These are phyloP conservation scores for Zizania latifolia DNA, from an alignment of 176 grass and related monocot species.

Conservation along the genomic window DNA sequence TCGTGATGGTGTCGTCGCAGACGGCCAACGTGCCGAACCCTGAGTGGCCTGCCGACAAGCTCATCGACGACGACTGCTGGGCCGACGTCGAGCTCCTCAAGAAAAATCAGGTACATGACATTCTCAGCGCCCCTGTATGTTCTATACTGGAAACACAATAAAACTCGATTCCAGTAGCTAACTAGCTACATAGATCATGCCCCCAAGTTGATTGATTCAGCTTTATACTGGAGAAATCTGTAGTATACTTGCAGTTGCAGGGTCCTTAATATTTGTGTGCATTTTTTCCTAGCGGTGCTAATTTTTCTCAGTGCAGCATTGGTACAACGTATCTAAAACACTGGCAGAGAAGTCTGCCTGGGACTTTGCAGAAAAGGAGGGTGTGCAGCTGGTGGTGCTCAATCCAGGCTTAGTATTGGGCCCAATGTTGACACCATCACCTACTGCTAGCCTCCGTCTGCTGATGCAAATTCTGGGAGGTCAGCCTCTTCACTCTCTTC, in stretches of 20 bases:
- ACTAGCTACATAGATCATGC: neutral
- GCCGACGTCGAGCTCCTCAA: conserved; percentile 46
- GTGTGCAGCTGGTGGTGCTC: conserved; percentile 40
- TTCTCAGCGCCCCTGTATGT: neutral
- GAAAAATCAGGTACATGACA: conserved; percentile 30
- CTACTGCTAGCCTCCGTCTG: neutral
- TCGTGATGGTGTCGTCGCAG: conserved; percentile 47
- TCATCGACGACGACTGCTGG: conserved; percentile 48
- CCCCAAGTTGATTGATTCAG: neutral
- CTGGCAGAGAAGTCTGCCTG: conserved; percentile 56
- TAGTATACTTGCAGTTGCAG: neutral
- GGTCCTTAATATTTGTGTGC: neutral
- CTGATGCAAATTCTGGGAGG: conserved; percentile 30
- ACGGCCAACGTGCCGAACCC: conserved; percentile 32
- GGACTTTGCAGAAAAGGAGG: conserved; percentile 39
- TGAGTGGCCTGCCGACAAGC: conserved; percentile 44
- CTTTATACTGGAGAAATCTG: neutral
- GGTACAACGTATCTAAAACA: conserved; percentile 59
- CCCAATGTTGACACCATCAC: conserved; percentile 24
- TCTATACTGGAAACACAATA: neutral
- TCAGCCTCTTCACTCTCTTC: neutral
- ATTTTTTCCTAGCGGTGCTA: neutral
- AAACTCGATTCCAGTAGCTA: neutral
- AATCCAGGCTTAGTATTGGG: conserved; percentile 49
- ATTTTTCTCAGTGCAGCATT: conserved; percentile 18